phyloP scores from a whole-genome alignment of 768 basidiomycete species.

The Lentinula edodes region DNA sequence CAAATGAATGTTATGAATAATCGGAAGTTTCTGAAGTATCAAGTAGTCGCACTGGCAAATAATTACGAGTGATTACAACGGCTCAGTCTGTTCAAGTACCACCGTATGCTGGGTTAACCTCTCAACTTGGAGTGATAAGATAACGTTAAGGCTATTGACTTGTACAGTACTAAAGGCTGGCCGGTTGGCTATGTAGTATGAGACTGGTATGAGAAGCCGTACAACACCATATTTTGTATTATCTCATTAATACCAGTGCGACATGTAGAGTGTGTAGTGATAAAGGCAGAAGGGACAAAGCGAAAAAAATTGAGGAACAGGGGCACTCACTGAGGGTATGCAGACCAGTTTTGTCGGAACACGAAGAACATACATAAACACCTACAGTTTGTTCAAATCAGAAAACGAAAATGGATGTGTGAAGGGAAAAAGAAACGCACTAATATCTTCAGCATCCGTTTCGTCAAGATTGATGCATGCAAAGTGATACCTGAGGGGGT shows the following conservation, averaged over 20 bases:
- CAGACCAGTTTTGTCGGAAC: conserved; percentile 57
- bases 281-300: background rate
- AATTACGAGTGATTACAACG: background rate
- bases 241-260: conserved; percentile 2
- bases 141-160: background rate
- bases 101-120: background rate
- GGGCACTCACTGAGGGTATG: conserved; percentile 72
- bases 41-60: background rate
- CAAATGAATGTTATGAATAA: conserved; percentile 11
- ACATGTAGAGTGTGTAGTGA: background rate
- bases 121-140: background rate
- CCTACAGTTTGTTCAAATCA: conserved; percentile 29
- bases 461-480: conserved; percentile 61
- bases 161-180: background rate
- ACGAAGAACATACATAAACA: conserved; percentile 51
- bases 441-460: conserved; percentile 69
- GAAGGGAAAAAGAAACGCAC: conserved; percentile 39
- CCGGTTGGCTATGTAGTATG: background rate
- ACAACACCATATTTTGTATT: background rate
- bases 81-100: background rate
- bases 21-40: background rate
- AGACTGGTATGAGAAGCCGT: background rate
- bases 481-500: conserved; percentile 69
- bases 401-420: background rate
- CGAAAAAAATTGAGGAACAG: conserved; percentile 11